phyloP scores from a whole-genome alignment of 306 rosid genomes.

The Dalbergia cochinchinensis region DNA sequence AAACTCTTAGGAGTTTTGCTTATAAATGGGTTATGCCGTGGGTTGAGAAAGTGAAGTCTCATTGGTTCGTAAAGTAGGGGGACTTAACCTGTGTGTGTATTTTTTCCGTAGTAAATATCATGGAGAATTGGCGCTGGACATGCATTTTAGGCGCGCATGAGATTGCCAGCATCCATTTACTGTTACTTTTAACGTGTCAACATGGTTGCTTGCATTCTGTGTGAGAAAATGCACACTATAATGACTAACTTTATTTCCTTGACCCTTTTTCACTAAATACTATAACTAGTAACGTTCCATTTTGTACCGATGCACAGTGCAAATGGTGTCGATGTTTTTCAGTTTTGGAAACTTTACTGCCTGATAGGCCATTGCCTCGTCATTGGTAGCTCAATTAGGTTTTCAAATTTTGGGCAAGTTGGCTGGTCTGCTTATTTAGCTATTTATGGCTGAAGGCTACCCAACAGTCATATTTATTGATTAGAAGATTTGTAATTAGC shows the following conservation, averaged over 20 bases:
- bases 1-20: not conserved
- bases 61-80: conserved; percentile 7
- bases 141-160: conserved; percentile 7
- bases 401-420: conserved; percentile 25
- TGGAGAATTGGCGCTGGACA: conserved; percentile 1
- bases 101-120: not conserved
- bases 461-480: conserved; percentile 29
- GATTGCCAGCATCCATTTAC: conserved; percentile 1
- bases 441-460: conserved; percentile 24
- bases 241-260: conserved; percentile 24
- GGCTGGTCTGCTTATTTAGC: conserved; percentile 26
- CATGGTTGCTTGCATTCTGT: conserved; percentile 5
- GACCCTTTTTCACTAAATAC: not conserved
- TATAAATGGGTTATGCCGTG: conserved; percentile 3
- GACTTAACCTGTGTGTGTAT: not conserved
- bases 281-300: conserved; percentile 6
- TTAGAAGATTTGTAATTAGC: not conserved
- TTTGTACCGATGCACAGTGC: conserved; percentile 28
- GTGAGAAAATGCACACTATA: not conserved
- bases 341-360: conserved; percentile 30
- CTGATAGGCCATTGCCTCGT: not conserved
- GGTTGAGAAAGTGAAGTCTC: not conserved
- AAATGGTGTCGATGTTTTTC: conserved; percentile 1
- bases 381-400: conserved; percentile 9
- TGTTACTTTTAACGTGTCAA: not conserved